Percentiles rank a stretch among this genome's conserved stretches.
Conservation (phyloP, 768 basidiomycete genomes). For the Lactarius deliciosus region DNA sequence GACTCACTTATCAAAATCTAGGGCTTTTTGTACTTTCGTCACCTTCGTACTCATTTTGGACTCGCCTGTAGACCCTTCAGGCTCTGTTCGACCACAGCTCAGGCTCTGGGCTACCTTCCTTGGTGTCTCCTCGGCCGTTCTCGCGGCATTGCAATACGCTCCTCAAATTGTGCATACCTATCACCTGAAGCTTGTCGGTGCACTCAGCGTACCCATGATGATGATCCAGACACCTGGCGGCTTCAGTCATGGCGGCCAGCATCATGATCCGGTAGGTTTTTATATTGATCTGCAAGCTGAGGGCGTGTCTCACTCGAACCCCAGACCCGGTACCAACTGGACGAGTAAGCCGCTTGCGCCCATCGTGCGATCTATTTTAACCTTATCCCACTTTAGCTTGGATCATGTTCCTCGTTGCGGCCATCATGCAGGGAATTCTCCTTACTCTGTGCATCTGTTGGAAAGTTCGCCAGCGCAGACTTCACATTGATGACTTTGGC, state of each 20-base stretch:
- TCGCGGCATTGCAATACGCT: constrained; percentile 83
- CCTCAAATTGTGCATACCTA: constrained; percentile 88
- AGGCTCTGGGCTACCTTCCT: constrained; percentile 81
- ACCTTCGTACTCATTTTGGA: constrained; percentile 62
- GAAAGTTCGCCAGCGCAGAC: constrained; percentile 71
- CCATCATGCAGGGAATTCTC: constrained; percentile 78
- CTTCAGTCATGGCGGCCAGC: constrained; percentile 78
- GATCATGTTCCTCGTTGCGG: constrained; percentile 79
- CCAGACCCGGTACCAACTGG: constrained; percentile 79
- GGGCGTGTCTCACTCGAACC: neutral
- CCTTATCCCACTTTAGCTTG: constrained; percentile 50
- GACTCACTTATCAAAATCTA: constrained; percentile 33
- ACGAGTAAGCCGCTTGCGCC: constrained; percentile 52
- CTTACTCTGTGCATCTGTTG: constrained; percentile 84
- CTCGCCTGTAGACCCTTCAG: constrained; percentile 40
- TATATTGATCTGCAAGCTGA: constrained; percentile 8
- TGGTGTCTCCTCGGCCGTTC: constrained; percentile 73
- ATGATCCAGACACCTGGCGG: constrained; percentile 90
- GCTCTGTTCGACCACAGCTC: constrained; percentile 40
- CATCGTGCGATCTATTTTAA: neutral
- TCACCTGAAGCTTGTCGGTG: constrained; percentile 77
- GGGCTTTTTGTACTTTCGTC: constrained; percentile 54
- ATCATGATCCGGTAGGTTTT: constrained; percentile 62
- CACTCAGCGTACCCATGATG: constrained; percentile 95
- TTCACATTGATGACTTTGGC: constrained; percentile 90